Percentiles rank a stretch among this genome's conserved stretches.
Conservation (phyloP, 2,329 filamentous ascomycete genomes). For the Botrytis fragariae region DNA sequence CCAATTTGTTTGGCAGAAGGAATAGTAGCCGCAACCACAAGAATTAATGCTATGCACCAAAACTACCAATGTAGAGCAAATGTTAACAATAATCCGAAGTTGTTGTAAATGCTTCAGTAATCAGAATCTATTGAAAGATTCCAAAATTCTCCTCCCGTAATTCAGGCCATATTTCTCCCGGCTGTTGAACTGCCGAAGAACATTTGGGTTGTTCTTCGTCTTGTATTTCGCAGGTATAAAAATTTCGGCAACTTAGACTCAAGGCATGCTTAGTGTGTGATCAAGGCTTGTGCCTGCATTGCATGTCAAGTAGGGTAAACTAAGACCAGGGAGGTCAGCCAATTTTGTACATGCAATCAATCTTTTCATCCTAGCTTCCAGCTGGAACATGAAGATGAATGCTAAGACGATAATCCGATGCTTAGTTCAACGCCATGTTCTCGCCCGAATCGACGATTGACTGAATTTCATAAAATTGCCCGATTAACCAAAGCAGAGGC, state of each 20-base stretch:
- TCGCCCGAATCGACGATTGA: not conserved
- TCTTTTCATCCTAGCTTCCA: not conserved
- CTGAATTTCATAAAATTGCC: not conserved
- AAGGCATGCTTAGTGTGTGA: not conserved
- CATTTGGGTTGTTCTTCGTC: not conserved
- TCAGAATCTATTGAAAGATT: not conserved
- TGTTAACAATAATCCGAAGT: not conserved
- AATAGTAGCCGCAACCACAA: not conserved
- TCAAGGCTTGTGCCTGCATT: conserved; percentile 5
- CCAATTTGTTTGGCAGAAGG: not conserved
- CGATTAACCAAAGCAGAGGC: not conserved
- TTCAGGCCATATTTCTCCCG: not conserved
- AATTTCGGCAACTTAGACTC: not conserved
- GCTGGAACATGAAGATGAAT: not conserved
- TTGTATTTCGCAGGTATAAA: not conserved
- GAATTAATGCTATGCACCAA: not conserved
- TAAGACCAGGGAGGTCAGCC: not conserved
- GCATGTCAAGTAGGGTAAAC: not conserved
- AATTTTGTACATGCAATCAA: not conserved
- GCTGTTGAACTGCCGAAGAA: not conserved
- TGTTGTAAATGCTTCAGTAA: not conserved
- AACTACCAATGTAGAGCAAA: not conserved
- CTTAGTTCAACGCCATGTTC: not conserved
- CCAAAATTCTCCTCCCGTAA: not conserved
- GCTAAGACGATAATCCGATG: not conserved